phyloP scores from a whole-genome alignment of 441 rosid species.

The Gossypium laxum region DNA sequence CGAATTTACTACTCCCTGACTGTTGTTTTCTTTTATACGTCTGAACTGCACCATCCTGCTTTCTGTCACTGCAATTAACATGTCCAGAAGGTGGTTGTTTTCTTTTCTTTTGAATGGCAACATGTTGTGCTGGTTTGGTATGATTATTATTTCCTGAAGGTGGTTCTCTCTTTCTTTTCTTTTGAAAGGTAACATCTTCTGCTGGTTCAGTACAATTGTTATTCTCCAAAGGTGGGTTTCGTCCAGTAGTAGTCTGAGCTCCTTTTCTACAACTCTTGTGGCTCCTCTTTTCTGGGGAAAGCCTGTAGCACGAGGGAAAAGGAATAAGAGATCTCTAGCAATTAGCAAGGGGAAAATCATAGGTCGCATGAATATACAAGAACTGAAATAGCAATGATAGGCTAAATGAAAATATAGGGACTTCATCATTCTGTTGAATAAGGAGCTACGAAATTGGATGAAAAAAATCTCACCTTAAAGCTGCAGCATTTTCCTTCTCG shows the following conservation, averaged over 20 bases:
- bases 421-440: not conserved
- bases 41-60: not conserved
- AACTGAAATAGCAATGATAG: not conserved
- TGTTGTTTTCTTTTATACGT: not conserved
- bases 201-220: not conserved
- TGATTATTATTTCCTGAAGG: not conserved
- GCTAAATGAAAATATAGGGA: not conserved
- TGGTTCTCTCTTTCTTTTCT: constrained; percentile 11
- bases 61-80: not conserved
- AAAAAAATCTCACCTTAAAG: constrained; percentile 23
- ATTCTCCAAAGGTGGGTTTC: not conserved
- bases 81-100: not conserved
- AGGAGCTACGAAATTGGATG: not conserved
- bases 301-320: constrained; percentile 19
- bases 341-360: not conserved
- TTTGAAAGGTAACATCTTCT: not conserved
- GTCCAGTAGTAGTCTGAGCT: not conserved
- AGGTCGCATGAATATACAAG: not conserved
- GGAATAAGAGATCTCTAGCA: not conserved
- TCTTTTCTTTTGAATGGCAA: not conserved
- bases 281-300: constrained; percentile 16
- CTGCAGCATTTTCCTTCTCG: constrained; percentile 19
- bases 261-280: constrained; percentile 15
- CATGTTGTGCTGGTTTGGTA: not conserved
- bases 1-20: not conserved